These are phyloP conservation scores for Aspergillus fumigatus DNA, from an alignment of 2,329 filamentous ascomycete genomes.

Conservation along the genomic window DNA sequence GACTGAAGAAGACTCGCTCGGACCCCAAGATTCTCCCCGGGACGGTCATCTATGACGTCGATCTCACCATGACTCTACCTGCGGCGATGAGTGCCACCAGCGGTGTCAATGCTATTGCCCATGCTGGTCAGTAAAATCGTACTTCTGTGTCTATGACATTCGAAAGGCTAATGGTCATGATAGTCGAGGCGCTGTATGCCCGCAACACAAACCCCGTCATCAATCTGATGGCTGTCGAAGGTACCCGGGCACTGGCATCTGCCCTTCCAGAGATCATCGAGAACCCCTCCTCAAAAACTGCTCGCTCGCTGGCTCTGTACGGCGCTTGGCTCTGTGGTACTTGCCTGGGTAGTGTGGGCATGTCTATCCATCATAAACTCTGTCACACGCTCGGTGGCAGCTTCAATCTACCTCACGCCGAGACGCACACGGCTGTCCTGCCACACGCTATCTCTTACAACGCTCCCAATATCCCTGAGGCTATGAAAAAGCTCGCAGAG, in stretches of 20 bases:
- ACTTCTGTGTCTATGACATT: neutral
- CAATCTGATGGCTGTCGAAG: conserved; percentile 55
- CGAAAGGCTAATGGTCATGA: conserved; percentile 1
- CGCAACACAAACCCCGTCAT: conserved; percentile 59
- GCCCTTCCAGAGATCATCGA: conserved; percentile 51
- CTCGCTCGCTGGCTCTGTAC: conserved; percentile 53
- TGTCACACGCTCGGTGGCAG: conserved; percentile 62
- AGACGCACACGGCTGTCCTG: conserved; percentile 61
- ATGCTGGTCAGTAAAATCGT: conserved; percentile 43
- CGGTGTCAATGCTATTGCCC: conserved; percentile 63
- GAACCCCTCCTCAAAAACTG: conserved; percentile 41
- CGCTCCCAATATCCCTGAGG: conserved; percentile 50
- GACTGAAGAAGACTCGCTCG: conserved; percentile 53
- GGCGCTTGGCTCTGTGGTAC: conserved; percentile 62
- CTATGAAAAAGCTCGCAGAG: conserved; percentile 50
- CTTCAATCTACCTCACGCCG: conserved; percentile 61
- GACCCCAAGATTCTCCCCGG: conserved; percentile 58
- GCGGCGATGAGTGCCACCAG: conserved; percentile 51
- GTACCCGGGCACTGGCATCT: conserved; percentile 49
- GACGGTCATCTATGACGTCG: conserved; percentile 61
- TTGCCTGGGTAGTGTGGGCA: conserved; percentile 56
- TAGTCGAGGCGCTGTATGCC: conserved; percentile 61
- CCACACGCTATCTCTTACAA: conserved; percentile 63
- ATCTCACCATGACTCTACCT: conserved; percentile 58
- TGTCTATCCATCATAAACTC: conserved; percentile 65